These are phyloP conservation scores for Asterophora lycoperdoides DNA, from an alignment of 768 basidiomycete genomes.

Conservation along the genomic window DNA sequence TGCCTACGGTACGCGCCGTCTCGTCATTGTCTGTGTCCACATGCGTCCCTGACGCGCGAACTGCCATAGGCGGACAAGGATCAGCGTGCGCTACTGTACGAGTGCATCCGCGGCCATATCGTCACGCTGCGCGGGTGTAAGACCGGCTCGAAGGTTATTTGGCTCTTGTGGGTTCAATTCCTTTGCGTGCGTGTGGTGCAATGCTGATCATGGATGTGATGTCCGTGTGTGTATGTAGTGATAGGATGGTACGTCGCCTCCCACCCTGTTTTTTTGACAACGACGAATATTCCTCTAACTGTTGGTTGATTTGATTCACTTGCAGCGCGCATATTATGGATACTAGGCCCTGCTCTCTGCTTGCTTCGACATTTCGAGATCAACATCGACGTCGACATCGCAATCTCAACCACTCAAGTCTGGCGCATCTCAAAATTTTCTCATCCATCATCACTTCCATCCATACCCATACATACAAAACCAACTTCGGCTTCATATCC, in stretches of 20 bases:
- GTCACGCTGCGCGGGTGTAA: conserved; percentile 89
- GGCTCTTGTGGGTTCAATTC: conserved; percentile 63
- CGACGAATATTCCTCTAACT: no score
- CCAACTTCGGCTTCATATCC: not conserved
- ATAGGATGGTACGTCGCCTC: conserved; percentile 34
- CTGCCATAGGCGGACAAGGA: conserved; percentile 86
- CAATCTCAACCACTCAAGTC: conserved; percentile 1
- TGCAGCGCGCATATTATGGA: conserved; percentile 43
- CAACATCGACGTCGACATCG: not conserved
- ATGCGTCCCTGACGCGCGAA: not conserved
- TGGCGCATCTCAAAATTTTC: conserved; percentile 1
- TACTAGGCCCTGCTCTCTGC: conserved; percentile 21
- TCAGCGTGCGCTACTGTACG: conserved; percentile 75
- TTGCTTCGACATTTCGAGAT: no score
- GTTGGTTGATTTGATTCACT: conserved; percentile 9
- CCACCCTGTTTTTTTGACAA: not conserved
- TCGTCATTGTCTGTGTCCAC: not conserved
- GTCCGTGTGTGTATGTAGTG: conserved; percentile 19
- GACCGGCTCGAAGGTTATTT: conserved; percentile 88
- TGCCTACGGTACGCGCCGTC: conserved; percentile 57
- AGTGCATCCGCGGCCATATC: conserved; percentile 83
- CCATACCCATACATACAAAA: no score
- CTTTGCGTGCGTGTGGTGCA: not conserved
- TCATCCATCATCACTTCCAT: no score
- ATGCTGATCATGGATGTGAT: not conserved